Evolutionary conservation across 2,329 filamentous ascomycete genomes (phyloP).

Genomic region (Stachybotrys echinatus): DNA sequence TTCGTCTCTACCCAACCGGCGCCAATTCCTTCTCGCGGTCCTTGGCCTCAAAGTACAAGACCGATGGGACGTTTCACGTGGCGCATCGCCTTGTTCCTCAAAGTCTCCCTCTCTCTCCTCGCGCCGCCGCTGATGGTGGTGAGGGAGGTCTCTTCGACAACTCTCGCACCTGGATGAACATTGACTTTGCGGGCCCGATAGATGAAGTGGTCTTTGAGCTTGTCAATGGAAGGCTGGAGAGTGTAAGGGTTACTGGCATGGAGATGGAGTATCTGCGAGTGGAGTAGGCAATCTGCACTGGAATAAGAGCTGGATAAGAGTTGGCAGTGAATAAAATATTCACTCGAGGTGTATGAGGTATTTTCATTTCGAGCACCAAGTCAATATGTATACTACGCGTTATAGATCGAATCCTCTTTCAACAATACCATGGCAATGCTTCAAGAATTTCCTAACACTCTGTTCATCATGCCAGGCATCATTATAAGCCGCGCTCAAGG

Average conservation of each 20-base stretch:
- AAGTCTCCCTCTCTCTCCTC: not conserved
- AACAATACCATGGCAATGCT: slow-evolving; percentile 11
- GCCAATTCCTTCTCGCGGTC: slow-evolving; percentile 7
- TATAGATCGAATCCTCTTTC: not conserved
- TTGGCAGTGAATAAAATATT: no score
- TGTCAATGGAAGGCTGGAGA: slow-evolving; percentile 6
- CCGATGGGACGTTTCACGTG: slow-evolving; percentile 5
- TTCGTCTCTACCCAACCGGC: slow-evolving; percentile 9
- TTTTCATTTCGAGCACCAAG: no score
- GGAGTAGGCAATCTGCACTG: not conserved
- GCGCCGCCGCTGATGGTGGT: slow-evolving; percentile 8
- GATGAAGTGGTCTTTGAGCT: slow-evolving; percentile 10
- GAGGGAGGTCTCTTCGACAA: slow-evolving; percentile 9
- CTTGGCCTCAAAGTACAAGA: slow-evolving; percentile 1
- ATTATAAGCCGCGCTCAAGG: slow-evolving; percentile 34
- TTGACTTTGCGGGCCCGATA: slow-evolving; percentile 1
- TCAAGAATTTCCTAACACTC: slow-evolving; percentile 14
- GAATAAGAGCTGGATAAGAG: no score
- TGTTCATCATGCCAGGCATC: slow-evolving; percentile 31
- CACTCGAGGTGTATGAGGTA: no score
- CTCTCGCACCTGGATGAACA: slow-evolving; percentile 4
- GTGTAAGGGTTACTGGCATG: not conserved
- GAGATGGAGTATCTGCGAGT: not conserved
- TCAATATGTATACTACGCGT: not conserved
- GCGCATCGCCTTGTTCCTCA: slow-evolving; percentile 2